These are phyloP conservation scores for Pilasporangium apinafurcum DNA, from an alignment of 352 stramenopile species.

Conservation along the genomic window DNA sequence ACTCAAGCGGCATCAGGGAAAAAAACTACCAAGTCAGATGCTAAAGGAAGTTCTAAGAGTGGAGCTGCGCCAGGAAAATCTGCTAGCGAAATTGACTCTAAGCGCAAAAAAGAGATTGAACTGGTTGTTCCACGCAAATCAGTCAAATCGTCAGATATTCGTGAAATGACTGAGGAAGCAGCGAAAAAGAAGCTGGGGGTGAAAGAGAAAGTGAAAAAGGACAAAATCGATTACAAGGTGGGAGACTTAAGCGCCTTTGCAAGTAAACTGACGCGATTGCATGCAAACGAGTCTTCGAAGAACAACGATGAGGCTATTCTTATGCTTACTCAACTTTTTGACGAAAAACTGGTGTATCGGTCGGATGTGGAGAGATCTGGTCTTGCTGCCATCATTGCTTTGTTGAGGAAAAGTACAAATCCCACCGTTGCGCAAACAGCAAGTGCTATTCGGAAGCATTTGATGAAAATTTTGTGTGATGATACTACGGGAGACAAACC, in stretches of 20 bases:
- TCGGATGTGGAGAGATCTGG: constrained; percentile 67
- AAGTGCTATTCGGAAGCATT: constrained; percentile 71
- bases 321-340: constrained; percentile 71
- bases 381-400: constrained; percentile 57
- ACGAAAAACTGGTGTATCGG: constrained; percentile 61
- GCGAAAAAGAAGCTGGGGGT: constrained; percentile 44
- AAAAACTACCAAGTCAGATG: too few relatives aligned
- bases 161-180: constrained; percentile 63
- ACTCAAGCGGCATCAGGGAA: too few relatives aligned
- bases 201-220: constrained; percentile 41
- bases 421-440: constrained; percentile 63
- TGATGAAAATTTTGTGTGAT: constrained; percentile 58
- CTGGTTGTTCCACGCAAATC: constrained; percentile 70
- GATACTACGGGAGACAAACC: constrained; percentile 25
- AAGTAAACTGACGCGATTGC: constrained; percentile 51
- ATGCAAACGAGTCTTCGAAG: constrained; percentile 63
- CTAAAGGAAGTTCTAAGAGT: constrained; percentile 24
- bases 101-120: constrained; percentile 79
- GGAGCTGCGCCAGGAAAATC: constrained; percentile 17
- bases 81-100: constrained; percentile 51
- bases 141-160: constrained; percentile 70
- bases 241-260: constrained; percentile 48
- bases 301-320: constrained; percentile 68
- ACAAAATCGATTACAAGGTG: constrained; percentile 65
- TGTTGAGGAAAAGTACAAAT: constrained; percentile 60